Evolutionary conservation across 371 early-diverging fungal species (phyloP), one percentile per base, ranked within the genome.

Genomic region (Actinomortierella ambigua): DNA sequence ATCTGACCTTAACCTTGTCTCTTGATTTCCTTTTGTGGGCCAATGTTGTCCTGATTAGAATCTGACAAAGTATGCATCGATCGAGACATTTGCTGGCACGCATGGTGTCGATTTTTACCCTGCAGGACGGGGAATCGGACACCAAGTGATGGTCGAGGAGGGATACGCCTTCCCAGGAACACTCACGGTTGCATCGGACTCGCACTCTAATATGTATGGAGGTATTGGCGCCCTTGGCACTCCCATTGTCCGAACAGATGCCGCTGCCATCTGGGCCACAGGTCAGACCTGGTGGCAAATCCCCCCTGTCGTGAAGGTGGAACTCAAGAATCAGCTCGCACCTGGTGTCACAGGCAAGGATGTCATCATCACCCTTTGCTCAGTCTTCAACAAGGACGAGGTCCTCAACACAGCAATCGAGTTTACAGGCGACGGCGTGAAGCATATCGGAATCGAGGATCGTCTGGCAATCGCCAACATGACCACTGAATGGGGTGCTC

Each of bases 401-500:
- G 95, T 97, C 6, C 87, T 98, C 39, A 98, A 98, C 77, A 89
- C 90, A 20, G 96, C 96, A 2, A 89, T 98, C 57, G 98, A 98
- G 79, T 96, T 96, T 68, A 86, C 84, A 34, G 96, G 96, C 44
- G 76, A 81, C 18, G 94, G 91, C 40, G 79, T 92, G 7, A 68
- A 76, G 18, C 69, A 69, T 3, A 65, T 97, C 56, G 81, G 87
- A 0, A 82, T 96, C 6, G 96, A 95, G 66, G 97, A 96, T 61
- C 90, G 97, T 24, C 84, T 98, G 50, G 93, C 97, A 41, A 94
- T 98, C 63, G 90, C 97, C 63, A 98, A 98, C 78, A 96, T 98
- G 98, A 96, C 98, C 2, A 98, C 98, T 20, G 98, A 98, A 77
- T 98, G 98, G 98, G 98, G 98, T 67, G 96, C 97, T 3, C 83